Evolutionary conservation across 805 yeast species (phyloP).

Genomic region (Pichia exigua): DNA sequence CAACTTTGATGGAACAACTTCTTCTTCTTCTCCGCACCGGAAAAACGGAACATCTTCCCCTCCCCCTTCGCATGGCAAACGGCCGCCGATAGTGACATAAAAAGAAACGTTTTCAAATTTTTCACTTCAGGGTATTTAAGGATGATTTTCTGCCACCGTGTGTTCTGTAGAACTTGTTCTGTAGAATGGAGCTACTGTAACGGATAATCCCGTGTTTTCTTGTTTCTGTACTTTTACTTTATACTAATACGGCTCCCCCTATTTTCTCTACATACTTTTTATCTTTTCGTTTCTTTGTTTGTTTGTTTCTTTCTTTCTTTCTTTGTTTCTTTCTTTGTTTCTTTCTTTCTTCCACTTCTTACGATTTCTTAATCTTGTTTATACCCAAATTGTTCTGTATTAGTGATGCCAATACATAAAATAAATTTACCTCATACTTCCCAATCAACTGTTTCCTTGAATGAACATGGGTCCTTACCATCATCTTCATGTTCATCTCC

Average conservation of each 20-base stretch:
- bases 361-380: neutral
- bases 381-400: neutral
- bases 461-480: neutral
- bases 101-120: neutral
- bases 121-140: neutral
- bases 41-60: neutral
- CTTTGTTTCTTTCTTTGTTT: neutral
- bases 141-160: neutral
- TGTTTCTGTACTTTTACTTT: too few relatives aligned
- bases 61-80: neutral
- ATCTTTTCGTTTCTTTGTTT: too few relatives aligned
- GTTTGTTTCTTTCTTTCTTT: neutral
- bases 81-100: neutral
- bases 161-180: neutral
- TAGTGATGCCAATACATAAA: constrained; percentile 7
- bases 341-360: neutral
- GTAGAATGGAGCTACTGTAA: neutral
- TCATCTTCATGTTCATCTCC: neutral
- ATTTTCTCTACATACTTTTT: neutral
- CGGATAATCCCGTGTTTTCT: neutral
- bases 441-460: neutral
- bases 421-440: constrained; percentile 4
- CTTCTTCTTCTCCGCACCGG: neutral
- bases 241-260: neutral
- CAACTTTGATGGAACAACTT: neutral